Base-by-base conservation (phyloP, 495 filamentous ascomycete species). In the Chaetomidium leptoderma region DNA sequence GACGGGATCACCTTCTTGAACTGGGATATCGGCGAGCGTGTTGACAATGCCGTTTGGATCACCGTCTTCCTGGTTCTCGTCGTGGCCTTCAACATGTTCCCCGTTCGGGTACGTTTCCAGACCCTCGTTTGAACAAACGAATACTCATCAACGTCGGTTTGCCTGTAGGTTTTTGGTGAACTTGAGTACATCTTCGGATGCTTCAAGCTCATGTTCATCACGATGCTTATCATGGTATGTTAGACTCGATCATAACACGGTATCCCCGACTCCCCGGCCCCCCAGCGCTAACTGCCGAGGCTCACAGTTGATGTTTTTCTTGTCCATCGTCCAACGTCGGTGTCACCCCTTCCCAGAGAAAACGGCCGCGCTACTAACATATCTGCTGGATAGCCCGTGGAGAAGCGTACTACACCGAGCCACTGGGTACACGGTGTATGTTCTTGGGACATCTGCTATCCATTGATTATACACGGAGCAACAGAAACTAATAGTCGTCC, bases 161-260 rank as follows among this genome's bases (percentile, higher is more conserved):
- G 9, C 8, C 16, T 9, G 4, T 14, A 73, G 71, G 64, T 67
- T 3, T 80, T 76, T 60, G 77, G 77, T 17, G 73, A 78, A 53
- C 63, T 80, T 7, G 76, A 80, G 60, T 80, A 80, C 47, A 50
- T 74, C 6, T 75, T 79, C 52, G 77, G 76, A 1, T 64, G 63
- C 24, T 55, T 77, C 47, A 80, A 80, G 66, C 62, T 80, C 14
- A 65, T 67, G 3, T 78, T 79, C 52, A 77, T 80, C 44, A 63
- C 62, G 2, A 66, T 72, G 53, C 66, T 80, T 16, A 80, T 80
- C 37, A 32, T 77, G 4, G 59, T 61, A 53, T 24, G 27, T 44
- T 10, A 10, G 2, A 17, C 4, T 0, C 1, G 17, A 30, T 16
- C 26, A n/a, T n/a, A n/a, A n/a, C n/a, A n/a, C n/a, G n/a, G 32